Evolutionary conservation across 2,329 filamentous ascomycete genomes (phyloP).

Genomic region (Proliferodiscus dingleyae): DNA sequence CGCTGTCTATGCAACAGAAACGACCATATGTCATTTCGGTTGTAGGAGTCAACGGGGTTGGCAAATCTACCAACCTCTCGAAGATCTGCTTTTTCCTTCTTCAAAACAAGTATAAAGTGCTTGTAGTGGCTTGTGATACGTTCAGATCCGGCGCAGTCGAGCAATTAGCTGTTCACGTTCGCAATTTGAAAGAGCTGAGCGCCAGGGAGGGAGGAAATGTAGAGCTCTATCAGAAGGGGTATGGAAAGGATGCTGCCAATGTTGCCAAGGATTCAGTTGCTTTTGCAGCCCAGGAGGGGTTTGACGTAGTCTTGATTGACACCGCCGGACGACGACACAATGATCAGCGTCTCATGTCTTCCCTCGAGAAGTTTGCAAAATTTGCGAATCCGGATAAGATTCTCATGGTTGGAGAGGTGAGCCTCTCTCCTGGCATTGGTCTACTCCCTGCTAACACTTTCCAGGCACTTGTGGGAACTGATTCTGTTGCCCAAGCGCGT

Average conservation of each 20-base stretch:
- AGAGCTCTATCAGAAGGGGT: slow-evolving; percentile 93
- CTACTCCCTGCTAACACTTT: slow-evolving; percentile 9
- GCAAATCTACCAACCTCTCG: slow-evolving; percentile 94
- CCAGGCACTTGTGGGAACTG: slow-evolving; percentile 84
- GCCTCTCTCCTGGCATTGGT: neutral
- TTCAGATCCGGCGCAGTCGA: slow-evolving; percentile 97
- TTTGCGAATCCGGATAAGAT: slow-evolving; percentile 97
- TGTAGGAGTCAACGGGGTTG: slow-evolving; percentile 95
- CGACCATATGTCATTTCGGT: slow-evolving; percentile 97
- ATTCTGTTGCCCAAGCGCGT: slow-evolving; percentile 89
- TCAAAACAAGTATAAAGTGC: slow-evolving; percentile 93
- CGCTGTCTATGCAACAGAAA: slow-evolving; percentile 54
- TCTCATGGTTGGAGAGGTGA: slow-evolving; percentile 75
- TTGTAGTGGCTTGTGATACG: slow-evolving; percentile 92
- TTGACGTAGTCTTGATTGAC: slow-evolving; percentile 94
- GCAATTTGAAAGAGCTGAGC: slow-evolving; percentile 85
- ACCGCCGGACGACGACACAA: slow-evolving; percentile 94
- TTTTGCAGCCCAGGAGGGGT: slow-evolving; percentile 68
- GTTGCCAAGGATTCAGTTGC: slow-evolving; percentile 92
- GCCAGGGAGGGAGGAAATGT: slow-evolving; percentile 78
- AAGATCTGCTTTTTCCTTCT: slow-evolving; percentile 98
- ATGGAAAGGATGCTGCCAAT: slow-evolving; percentile 93
- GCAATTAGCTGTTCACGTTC: slow-evolving; percentile 91
- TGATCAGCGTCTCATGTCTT: slow-evolving; percentile 91
- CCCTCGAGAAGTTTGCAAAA: slow-evolving; percentile 94